Base-by-base conservation (phyloP, 164 flowering plant genomes). In the Macadamia tetraphylla region DNA sequence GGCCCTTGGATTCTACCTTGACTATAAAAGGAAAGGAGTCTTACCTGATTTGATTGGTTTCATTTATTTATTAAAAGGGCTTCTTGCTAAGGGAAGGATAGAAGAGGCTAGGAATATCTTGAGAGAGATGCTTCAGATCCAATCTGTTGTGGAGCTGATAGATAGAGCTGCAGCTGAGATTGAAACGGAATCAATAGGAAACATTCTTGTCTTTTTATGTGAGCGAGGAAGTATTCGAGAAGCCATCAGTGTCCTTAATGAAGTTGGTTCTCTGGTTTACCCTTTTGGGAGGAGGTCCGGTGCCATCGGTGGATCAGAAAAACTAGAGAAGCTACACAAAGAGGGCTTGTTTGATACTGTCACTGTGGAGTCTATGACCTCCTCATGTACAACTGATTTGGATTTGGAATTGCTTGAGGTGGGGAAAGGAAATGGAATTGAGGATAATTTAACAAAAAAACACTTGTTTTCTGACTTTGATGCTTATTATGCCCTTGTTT, bases 41-140 rank as follows among this genome's bases (percentile, higher is more conserved):
- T 62, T 72, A 10, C 94, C 99, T 60, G 98, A 92, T 79, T 88
- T 88, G 56, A 78, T 88, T 78, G 97, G 98, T 44, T 95, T 86
- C 65, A 31, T 88, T 69, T 77, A 76, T 80, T 76, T 95, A 75
- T 68, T 87, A n/a, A 84, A 80, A 78, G 96, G 96, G 18, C 77
- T 95, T 60, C 82, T 78, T 74, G 67, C 82, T 1, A 92, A 88
- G 70, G 99, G 99, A 65, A 85, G 97, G 74, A 88, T 92, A 90
- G 97, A 89, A 74, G 98, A 95, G 78, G 85, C 96, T 6, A 77
- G 92, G 68, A 82, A 78, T 69, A 69, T 88, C 35, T 71, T 95
- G 70, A 81, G 86, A 74, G 98, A 90, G 79, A 92, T 92, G 97
- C 88, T 95, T 77, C 85, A 79, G 67, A 76, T 73, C 23, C 58